Percentiles rank a stretch among this genome's conserved stretches.
Conservation (phyloP, 2,329 filamentous ascomycete genomes). For the Hypoxylon sp. region DNA sequence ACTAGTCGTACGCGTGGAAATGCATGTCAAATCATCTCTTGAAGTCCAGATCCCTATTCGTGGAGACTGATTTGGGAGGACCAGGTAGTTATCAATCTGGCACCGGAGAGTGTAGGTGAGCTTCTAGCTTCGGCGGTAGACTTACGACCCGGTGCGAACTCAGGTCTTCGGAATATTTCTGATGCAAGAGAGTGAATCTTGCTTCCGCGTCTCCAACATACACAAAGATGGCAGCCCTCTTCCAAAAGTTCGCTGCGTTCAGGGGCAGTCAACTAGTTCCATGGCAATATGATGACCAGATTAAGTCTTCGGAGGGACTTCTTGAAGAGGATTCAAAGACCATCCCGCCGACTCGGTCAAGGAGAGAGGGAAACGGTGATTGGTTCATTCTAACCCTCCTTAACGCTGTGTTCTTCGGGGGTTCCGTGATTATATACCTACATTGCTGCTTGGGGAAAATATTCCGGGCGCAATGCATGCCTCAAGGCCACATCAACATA, state of each 20-base stretch:
- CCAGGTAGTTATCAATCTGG: not conserved
- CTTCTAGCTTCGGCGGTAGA: not conserved
- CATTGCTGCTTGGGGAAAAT: constrained; percentile 25
- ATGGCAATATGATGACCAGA: constrained; percentile 9
- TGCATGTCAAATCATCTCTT: not conserved
- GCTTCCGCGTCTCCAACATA: not conserved
- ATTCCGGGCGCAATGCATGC: constrained; percentile 21
- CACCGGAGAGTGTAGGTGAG: not conserved
- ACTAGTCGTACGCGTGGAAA: not conserved
- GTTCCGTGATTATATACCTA: constrained; percentile 22
- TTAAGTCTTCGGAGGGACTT: constrained; percentile 22
- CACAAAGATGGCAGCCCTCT: constrained; percentile 1
- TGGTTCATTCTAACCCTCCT: constrained; percentile 23
- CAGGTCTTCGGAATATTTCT: not conserved
- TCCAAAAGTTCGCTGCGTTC: not conserved
- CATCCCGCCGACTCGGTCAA: not conserved
- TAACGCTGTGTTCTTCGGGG: constrained; percentile 19
- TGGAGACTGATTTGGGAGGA: not conserved
- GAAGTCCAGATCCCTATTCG: not conserved
- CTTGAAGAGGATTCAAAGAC: constrained; percentile 10
- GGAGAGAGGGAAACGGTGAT: not conserved
- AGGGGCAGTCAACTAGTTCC: not conserved
- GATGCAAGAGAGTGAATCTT: not conserved
- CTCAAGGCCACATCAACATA: constrained; percentile 33
- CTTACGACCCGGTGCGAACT: not conserved